Base-by-base conservation (phyloP, 805 yeast genomes). In the Allodekkera sacchari region DNA sequence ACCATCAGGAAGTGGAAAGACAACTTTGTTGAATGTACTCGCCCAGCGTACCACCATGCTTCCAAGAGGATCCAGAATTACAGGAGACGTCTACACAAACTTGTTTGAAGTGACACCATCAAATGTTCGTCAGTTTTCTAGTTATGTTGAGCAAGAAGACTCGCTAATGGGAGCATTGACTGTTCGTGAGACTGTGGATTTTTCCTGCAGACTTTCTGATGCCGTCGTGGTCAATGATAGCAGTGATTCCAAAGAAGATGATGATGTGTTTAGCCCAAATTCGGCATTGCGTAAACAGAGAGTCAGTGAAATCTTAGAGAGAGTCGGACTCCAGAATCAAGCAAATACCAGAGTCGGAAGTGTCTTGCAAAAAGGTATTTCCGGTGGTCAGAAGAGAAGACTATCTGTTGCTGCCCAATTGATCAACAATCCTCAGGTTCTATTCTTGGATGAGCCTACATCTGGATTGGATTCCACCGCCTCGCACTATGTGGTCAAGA, bases 401-500 rank as follows among this genome's bases (percentile, higher is more conserved):
- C 89, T 83, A 3, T 80, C 87, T 0, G 83, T 83, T 48, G 94
- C 92, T 1, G 82, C 92, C 51, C 94, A 83, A 50, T 59, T 83
- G 92, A 1, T 66, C 81, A 1, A 70, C 83, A 23, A 53, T 10
- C 29, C 29, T 13, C 13, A 11, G 9, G 29, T 27, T 27, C 13
- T 83, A 29, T 77, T 83, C 42, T 57, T 83, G 32, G 94, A 83
- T 52, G 94, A 83, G 50, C 94, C 94, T 15, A 83, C 96, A 0
- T 81, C 94, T 0, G 96, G 96, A 1, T 63, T 85, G 35, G 96
- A 85, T 53, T 74, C 94, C 4, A 83, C 73, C 51, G 84, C 83
- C 53, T 95, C 95, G 2, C 11, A 11, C 12, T 15, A 15, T 10
- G 29, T 27, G 9, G 74, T 71, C 46, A 82, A 83, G 43, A 95